These are phyloP conservation scores for Neoscytalidium dimidiatum DNA, from an alignment of 2,329 filamentous ascomycete species.

Conservation along the genomic window DNA sequence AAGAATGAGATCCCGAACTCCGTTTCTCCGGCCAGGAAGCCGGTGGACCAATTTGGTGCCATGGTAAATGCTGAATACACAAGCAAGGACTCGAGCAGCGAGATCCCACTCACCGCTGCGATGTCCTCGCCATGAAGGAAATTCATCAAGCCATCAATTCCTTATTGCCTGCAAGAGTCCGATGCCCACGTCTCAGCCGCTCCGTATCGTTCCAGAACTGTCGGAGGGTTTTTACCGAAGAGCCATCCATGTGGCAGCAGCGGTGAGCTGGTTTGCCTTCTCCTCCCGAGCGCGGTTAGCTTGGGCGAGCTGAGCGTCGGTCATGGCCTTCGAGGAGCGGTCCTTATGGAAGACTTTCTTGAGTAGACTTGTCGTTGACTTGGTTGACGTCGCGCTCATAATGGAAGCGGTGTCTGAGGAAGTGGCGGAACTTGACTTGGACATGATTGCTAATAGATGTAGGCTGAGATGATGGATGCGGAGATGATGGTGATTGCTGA, in stretches of 20 bases:
- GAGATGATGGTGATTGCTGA: not conserved
- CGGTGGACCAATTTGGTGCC: not conserved
- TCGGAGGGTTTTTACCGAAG: not conserved
- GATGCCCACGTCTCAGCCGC: not conserved
- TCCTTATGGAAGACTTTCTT: conserved; percentile 23
- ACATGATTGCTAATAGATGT: not conserved
- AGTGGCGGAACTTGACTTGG: not conserved
- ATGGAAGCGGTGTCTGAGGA: conserved; percentile 23
- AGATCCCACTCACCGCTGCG: not conserved
- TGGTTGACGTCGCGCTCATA: conserved; percentile 28
- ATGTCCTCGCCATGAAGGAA: not conserved
- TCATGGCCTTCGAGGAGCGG: not conserved
- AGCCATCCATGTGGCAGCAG: conserved; percentile 2
- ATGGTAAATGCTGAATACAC: not conserved
- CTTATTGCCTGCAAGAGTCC: not conserved
- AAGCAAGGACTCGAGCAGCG: not conserved
- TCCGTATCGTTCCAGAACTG: not conserved
- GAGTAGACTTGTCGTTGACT: conserved; percentile 28
- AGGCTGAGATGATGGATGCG: not conserved
- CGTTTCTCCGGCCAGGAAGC: not conserved
- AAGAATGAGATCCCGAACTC: not conserved
- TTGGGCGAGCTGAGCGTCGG: not conserved
- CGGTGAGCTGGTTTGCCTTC: not conserved
- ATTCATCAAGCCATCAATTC: not conserved
- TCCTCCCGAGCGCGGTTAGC: not conserved